Percentiles rank a stretch among this genome's conserved stretches.
Conservation (phyloP, 1,284 basidiomycete genomes). For the Leccinum subspadiceum region DNA sequence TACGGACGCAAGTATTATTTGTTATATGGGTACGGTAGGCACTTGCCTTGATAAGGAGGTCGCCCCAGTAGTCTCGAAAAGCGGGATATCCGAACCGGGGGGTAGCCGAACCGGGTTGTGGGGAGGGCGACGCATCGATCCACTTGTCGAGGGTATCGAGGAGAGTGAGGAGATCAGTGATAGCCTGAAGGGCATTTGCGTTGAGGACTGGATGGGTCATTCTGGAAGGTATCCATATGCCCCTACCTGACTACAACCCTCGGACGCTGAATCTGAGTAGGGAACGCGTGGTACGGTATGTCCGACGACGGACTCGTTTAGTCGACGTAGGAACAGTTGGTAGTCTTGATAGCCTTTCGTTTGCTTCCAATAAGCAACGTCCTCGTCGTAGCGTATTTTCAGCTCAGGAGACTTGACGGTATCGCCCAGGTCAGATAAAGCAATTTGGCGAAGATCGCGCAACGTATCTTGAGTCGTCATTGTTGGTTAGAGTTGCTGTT, state of each 20-base stretch:
- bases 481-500: neutral
- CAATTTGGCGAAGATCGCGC: conserved; percentile 43
- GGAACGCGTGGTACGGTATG: conserved; percentile 35
- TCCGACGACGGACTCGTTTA: conserved; percentile 76
- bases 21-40: neutral
- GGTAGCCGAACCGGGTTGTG: conserved; percentile 50
- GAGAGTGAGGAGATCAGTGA: conserved; percentile 49
- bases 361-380: conserved; percentile 65
- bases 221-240: neutral
- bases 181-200: conserved; percentile 39
- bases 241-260: conserved; percentile 21
- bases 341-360: conserved; percentile 73
- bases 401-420: conserved; percentile 35
- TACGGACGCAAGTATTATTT: neutral
- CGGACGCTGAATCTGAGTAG: neutral
- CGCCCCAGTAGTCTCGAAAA: conserved; percentile 82
- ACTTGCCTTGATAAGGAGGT: conserved; percentile 73
- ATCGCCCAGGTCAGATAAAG: conserved; percentile 35
- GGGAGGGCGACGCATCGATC: conserved; percentile 82
- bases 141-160: conserved; percentile 73
- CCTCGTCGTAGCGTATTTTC: conserved; percentile 67
- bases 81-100: conserved; percentile 96
- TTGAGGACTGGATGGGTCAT: conserved; percentile 9
- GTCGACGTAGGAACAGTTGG: conserved; percentile 65
- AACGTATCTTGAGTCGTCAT: conserved; percentile 29